Conservation (phyloP, 108 stramenopile species). For the Schizochytrium sp. region DNA sequence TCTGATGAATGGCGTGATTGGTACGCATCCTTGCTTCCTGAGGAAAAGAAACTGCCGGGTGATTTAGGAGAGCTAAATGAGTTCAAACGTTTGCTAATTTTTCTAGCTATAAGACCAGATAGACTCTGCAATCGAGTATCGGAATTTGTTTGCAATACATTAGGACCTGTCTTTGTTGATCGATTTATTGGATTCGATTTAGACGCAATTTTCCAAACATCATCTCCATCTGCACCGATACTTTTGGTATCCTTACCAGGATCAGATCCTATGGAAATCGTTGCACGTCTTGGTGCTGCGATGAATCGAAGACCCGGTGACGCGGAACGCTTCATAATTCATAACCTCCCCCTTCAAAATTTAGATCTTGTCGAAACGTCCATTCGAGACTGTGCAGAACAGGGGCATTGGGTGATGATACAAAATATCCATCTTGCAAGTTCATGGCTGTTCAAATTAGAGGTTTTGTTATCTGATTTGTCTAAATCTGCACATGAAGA, state of each 20-base stretch:
- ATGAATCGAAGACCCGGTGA: slow-evolving; percentile 76
- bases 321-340: slow-evolving; percentile 80
- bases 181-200: slow-evolving; percentile 81
- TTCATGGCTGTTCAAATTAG: slow-evolving; percentile 83
- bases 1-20: slow-evolving; percentile 84
- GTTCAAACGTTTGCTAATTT: slow-evolving; percentile 78
- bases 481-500: slow-evolving; percentile 78
- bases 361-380: slow-evolving; percentile 80
- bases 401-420: slow-evolving; percentile 88
- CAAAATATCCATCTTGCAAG: slow-evolving; percentile 87
- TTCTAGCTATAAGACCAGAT: slow-evolving; percentile 84
- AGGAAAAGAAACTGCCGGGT: slow-evolving; percentile 80
- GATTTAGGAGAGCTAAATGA: slow-evolving; percentile 77
- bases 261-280: slow-evolving; percentile 85
- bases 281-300: slow-evolving; percentile 80
- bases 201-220: slow-evolving; percentile 76
- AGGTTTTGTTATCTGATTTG: slow-evolving; percentile 82
- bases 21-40: slow-evolving; percentile 81
- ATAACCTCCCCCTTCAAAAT: too few relatives aligned
- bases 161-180: slow-evolving; percentile 80
- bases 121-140: slow-evolving; percentile 76
- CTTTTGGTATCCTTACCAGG: slow-evolving; percentile 87
- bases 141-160: slow-evolving; percentile 74
- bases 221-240: slow-evolving; percentile 77
- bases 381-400: slow-evolving; percentile 75